These are phyloP conservation scores for Penstemon eatonii DNA, from an alignment of 257 asterid species.

Conservation along the genomic window DNA sequence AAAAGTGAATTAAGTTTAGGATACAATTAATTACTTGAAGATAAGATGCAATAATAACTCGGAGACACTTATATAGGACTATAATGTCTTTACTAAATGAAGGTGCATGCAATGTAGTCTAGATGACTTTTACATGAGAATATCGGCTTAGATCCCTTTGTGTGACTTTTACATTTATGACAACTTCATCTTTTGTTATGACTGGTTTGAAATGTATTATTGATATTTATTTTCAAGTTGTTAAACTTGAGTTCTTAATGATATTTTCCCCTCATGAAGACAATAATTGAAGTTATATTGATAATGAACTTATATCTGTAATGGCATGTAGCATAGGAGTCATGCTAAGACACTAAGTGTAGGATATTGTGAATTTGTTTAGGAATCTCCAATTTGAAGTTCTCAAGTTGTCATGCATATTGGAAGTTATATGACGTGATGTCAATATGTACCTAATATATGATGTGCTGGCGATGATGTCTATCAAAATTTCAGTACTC, in stretches of 20 bases:
- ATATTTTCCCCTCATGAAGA: background rate
- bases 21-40: background rate
- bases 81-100: background rate
- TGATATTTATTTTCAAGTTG: background rate
- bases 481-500: background rate
- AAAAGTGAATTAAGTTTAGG: background rate
- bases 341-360: background rate
- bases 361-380: background rate
- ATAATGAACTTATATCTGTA: background rate
- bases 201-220: background rate
- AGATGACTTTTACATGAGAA: conserved; percentile 1
- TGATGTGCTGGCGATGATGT: background rate
- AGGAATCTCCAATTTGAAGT: too few relatives aligned
- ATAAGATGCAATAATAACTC: conserved; percentile 9
- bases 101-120: background rate
- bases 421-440: too few relatives aligned
- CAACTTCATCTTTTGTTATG: conserved; percentile 1
- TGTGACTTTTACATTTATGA: background rate
- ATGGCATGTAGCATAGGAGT: background rate
- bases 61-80: background rate
- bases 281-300: background rate
- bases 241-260: background rate
- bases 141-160: background rate
- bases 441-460: background rate
- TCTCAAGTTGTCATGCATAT: too few relatives aligned